Base-by-base conservation (phyloP, 2,329 filamentous ascomycete genomes). In the Fusarium austroafricanum region DNA sequence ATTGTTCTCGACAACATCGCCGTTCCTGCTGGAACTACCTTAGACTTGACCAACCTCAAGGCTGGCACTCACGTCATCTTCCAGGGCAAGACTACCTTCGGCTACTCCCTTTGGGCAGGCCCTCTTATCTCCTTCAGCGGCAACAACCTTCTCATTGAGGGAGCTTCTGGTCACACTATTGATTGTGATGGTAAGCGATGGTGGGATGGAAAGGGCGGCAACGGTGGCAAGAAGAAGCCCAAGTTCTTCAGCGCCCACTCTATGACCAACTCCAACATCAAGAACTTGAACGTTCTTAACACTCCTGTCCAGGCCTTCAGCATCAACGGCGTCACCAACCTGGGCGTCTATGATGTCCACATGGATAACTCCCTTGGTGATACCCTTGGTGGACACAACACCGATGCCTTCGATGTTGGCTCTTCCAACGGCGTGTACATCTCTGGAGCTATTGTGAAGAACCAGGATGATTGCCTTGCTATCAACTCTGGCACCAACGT, bases 41-140 rank as follows among this genome's bases (percentile, higher is more conserved):
- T 90, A 5, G 86, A 90, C 72, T 75, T 90, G 62, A 86, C 86
- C 14, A 78, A 79, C 20, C 80, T 89, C 38, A 81, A 80, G 2
- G 73, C 77, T 18, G 84, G 83, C 65, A 87, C 86, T 55, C 15
- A 82, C 76, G 55, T 91, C 65, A 86, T 85, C 70, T 92, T 92
- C 77, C 77, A 86, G 58, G 90, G 90, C 42, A 86, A 82, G 15
- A 92, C 89, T n/a, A 87, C 85, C 54, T 92, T 89, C 72, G 89
- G 82, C 20, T 91, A 90, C 79, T 80, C 86, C 65, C 85, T 89
- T 71, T 92, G 89, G 89, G 75, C 76, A 2, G 89, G 90, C 0
- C 89, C 89, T 43, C 81, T 92, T 15, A 83, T 92, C 70, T 83
- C 83, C 28, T 81, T 91, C 65, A 85, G 84, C 2, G 90, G 89